Evolutionary conservation across 352 stramenopile genomes (phyloP), one percentile per base, ranked within the genome.

Genomic region (Globisporangium parvum): DNA sequence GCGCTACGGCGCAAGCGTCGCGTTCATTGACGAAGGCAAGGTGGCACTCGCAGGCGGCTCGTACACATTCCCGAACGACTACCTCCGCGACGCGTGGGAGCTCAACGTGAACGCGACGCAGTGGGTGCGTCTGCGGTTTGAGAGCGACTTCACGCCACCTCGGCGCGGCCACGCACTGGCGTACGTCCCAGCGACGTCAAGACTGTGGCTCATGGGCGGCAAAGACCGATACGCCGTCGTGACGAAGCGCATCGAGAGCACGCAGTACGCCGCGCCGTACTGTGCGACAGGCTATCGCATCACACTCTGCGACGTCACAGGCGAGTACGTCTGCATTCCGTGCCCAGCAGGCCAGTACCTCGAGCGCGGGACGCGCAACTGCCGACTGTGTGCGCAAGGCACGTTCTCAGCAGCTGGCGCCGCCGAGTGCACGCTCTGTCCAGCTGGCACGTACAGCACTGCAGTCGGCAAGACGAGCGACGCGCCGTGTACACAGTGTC

Each of bases 51-150:
- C 70, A 8, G 81, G 79, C 4, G 81, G 81, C 12, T 91, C 81
- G 15, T 88, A 77, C 51, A 72, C 67, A n/a, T 91, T 91, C 53
- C 81, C 81, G 6, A 86, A 69, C 49, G 81, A 91, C 51, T 91
- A 87, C 47, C 65, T 91, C 5, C 71, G 66, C 33, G 81, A 91
- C 41, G 62, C 68, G 15, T 91, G 81, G 81, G 81, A 89, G 52
- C 63, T 87, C 46, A 86, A 89, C 20, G 57, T 83, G 56, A 85
- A 85, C 37, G 71, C 77, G 0, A 81, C 69, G 15, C 78, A 87
- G 54, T 91, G 81, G 78, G 60, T 88, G 23, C 69, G 64, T 12
- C 60, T 89, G 26, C 62, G 65, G 18, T 87, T 86, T 55, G 51
- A 65, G 0, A 53, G 51, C n/a, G 75, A 85, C 61, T 79, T 76